Evolutionary conservation across 2,329 filamentous ascomycete species (phyloP).

Genomic region (Claviceps digitariae): DNA sequence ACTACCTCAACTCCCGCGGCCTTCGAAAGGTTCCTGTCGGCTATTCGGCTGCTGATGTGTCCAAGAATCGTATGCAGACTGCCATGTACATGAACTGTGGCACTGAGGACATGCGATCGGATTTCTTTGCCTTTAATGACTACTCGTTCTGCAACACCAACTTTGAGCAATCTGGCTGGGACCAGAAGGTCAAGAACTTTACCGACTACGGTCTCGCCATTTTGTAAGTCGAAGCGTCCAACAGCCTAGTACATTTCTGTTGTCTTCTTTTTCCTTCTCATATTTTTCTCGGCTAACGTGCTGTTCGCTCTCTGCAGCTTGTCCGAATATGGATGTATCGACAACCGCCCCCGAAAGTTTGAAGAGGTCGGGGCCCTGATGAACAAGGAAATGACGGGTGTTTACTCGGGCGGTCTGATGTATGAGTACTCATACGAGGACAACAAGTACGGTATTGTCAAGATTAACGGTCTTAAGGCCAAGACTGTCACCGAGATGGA

Average conservation of each 20-base stretch:
- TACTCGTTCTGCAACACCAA: conserved; percentile 74
- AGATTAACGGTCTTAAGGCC: conserved; percentile 45
- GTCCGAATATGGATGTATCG: conserved; percentile 86
- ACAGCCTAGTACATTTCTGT: too few species aligned
- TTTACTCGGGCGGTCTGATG: conserved; percentile 92
- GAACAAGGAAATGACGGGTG: conserved; percentile 64
- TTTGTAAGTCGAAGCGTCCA: conserved; percentile 38
- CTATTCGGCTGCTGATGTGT: conserved; percentile 68
- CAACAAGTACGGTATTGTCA: conserved; percentile 69
- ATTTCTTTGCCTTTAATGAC: conserved; percentile 85
- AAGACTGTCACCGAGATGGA: conserved; percentile 36
- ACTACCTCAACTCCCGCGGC: conserved; percentile 49
- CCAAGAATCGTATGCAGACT: conserved; percentile 73
- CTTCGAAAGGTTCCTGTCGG: conserved; percentile 60
- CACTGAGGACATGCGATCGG: conserved; percentile 65
- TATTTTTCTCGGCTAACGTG: neutral
- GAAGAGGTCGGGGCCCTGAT: conserved; percentile 70
- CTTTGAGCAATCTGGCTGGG: conserved; percentile 64
- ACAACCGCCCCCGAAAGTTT: conserved; percentile 63
- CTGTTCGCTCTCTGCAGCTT: conserved; percentile 31
- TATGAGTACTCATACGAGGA: conserved; percentile 85
- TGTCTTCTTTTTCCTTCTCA: neutral
- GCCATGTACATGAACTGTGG: conserved; percentile 93
- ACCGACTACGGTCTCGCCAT: conserved; percentile 76
- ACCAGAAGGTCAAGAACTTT: conserved; percentile 79